These are phyloP conservation scores for Lactifluus subvellereus DNA, from an alignment of 768 basidiomycete species.

Conservation along the genomic window DNA sequence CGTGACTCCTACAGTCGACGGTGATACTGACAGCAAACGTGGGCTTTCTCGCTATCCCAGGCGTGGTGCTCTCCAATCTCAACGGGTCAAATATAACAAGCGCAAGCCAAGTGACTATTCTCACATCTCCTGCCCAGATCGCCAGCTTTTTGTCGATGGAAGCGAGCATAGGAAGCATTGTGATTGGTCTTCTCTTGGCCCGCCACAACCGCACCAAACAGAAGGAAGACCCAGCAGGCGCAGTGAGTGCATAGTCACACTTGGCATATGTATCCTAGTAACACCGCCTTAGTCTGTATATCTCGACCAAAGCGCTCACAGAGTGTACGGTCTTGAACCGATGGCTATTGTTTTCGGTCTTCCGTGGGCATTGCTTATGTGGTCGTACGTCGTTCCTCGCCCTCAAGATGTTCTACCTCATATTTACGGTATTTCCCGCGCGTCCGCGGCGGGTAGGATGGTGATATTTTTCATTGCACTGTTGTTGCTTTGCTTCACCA, in stretches of 20 bases:
- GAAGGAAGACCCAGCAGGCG: slow-evolving; percentile 28
- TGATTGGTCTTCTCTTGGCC: slow-evolving; percentile 42
- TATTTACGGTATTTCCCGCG: background rate
- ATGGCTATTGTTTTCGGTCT: slow-evolving; percentile 50
- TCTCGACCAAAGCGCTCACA: slow-evolving; percentile 27
- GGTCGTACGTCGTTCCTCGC: slow-evolving; percentile 41
- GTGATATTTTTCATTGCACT: slow-evolving; percentile 13
- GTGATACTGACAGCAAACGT: too few relatives aligned
- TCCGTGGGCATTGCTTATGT: slow-evolving; percentile 53
- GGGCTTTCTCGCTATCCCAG: too few relatives aligned
- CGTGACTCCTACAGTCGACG: too few relatives aligned
- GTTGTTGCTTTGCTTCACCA: slow-evolving; percentile 10
- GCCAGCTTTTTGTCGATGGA: too few relatives aligned
- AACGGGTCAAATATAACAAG: background rate
- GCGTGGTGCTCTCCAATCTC: background rate
- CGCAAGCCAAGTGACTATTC: background rate
- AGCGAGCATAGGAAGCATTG: background rate
- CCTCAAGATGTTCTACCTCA: background rate
- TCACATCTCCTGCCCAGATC: too few relatives aligned
- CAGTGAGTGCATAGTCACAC: background rate
- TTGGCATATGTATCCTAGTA: background rate
- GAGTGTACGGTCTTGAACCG: slow-evolving; percentile 41
- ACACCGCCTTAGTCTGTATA: slow-evolving; percentile 23
- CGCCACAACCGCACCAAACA: slow-evolving; percentile 38
- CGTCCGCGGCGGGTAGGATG: slow-evolving; percentile 1